Evolutionary conservation across 2,329 filamentous ascomycete genomes (phyloP), one percentile per base, ranked within the genome.

Genomic region (Cytospora paraplurivora): DNA sequence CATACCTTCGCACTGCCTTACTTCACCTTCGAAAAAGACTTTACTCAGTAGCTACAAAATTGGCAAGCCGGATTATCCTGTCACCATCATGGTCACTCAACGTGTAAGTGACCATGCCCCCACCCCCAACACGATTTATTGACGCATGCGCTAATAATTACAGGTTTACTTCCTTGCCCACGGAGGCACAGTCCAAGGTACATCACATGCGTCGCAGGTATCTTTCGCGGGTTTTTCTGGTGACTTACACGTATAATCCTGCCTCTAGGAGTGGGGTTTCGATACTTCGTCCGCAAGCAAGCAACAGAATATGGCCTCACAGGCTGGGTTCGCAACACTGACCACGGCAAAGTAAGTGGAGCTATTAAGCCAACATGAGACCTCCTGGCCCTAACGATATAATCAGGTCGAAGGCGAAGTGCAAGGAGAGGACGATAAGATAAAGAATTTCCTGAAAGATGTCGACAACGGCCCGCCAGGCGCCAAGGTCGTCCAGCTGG

Each of bases 401-500:
- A n/a, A 17, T 12, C 54, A 97, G 92, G 93, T 98, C 54, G 87
- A 92, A 72, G 94, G 94, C 33, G 93, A 97, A 77, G 93, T 89
- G 6, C 94, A 98, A 74, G 93, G 92, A 35, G 81, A 84, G 1
- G 81, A 87, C 1, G 82, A 86, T 0, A 76, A 82, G 2, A 74
- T 98, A 33, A 76, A 86, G 59, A 84, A 86, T 62, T 89, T 97
- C 68, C 77, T 96, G 41, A 85, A 89, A 69, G 87, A 92, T 67
- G 78, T 97, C 54, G 84, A 92, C 71, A 83, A 86, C 59, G 94
- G 94, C 0, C 93, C 93, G 0, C 78, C 81, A 1, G 81, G 85
- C 62, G 88, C 93, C 1, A 84, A 84, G 32, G 94, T 98, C 0
- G 86, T 87, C 44, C 88, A 88, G 69, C 78, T 97, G 8, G 88